A percentile compares a stretch with the other conserved stretches of the same genome.
Conservation (phyloP, 2,329 filamentous ascomycete species). For the Colletotrichum musae region DNA sequence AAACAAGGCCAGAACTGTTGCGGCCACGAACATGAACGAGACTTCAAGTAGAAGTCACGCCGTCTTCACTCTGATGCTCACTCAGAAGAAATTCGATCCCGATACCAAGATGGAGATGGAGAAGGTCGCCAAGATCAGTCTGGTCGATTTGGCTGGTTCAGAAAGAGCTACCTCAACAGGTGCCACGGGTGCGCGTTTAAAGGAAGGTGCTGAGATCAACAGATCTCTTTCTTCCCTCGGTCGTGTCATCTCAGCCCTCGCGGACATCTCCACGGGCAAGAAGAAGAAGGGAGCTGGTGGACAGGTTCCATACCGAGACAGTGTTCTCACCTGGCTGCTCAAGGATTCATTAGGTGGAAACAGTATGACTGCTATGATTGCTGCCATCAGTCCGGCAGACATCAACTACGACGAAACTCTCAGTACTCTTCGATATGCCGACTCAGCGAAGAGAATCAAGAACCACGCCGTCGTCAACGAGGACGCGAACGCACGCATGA, state of each 20-base stretch:
- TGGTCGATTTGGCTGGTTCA: slow-evolving; percentile 97
- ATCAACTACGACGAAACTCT: slow-evolving; percentile 99
- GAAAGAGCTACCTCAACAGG: slow-evolving; percentile 98
- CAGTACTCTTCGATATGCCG: slow-evolving; percentile 94
- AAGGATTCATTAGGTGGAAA: slow-evolving; percentile 98
- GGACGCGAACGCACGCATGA: slow-evolving; percentile 99
- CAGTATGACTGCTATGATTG: slow-evolving; percentile 99
- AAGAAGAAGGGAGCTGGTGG: slow-evolving; percentile 81
- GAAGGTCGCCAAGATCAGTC: slow-evolving; percentile 96
- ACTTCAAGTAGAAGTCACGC: slow-evolving; percentile 98
- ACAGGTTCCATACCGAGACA: slow-evolving; percentile 96
- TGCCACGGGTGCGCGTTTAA: slow-evolving; percentile 92
- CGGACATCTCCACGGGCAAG: slow-evolving; percentile 88
- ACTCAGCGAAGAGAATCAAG: slow-evolving; percentile 99
- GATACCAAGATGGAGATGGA: slow-evolving; percentile 98
- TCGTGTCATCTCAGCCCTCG: slow-evolving; percentile 95
- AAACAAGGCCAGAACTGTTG: slow-evolving; percentile 98
- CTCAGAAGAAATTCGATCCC: slow-evolving; percentile 90
- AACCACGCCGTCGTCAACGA: slow-evolving; percentile 99
- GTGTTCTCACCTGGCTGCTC: slow-evolving; percentile 93
- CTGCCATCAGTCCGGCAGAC: slow-evolving; percentile 96
- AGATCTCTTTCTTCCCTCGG: slow-evolving; percentile 95
- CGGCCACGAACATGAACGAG: slow-evolving; percentile 99
- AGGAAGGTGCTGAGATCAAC: slow-evolving; percentile 99
- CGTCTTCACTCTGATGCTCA: slow-evolving; percentile 96